Conservation (phyloP, 140 eudicot genomes). For the Ambrosia hybrid region DNA sequence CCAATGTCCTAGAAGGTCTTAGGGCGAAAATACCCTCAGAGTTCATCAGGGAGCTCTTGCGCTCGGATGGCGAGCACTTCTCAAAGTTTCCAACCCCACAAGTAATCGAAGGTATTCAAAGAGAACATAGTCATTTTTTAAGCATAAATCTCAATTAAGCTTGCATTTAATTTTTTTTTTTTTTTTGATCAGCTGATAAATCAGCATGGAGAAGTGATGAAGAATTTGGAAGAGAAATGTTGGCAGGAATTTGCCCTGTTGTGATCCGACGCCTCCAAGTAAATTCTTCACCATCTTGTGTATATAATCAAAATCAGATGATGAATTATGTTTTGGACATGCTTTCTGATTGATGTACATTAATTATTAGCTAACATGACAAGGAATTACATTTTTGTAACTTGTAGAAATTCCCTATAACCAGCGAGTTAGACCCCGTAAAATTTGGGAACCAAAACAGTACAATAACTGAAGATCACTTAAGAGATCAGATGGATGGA, state of each 20-base stretch:
- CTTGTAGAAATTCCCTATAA: constrained; percentile 63
- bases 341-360: not conserved
- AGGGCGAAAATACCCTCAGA: constrained; percentile 44
- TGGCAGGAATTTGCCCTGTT: constrained; percentile 86
- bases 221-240: constrained; percentile 86
- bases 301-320: not conserved
- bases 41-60: constrained; percentile 42
- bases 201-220: constrained; percentile 65
- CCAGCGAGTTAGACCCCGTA: constrained; percentile 45
- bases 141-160: too few relatives aligned
- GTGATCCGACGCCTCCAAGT: constrained; percentile 66
- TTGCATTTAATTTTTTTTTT: not conserved
- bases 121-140: not conserved
- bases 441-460: constrained; percentile 58
- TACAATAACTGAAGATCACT: constrained; percentile 43
- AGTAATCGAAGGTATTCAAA: constrained; percentile 45
- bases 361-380: not conserved
- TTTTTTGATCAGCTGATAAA: constrained; percentile 23
- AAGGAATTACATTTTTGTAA: not conserved
- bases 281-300: constrained; percentile 15
- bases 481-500: constrained; percentile 49
- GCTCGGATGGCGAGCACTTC: constrained; percentile 43
- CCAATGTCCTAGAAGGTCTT: constrained; percentile 28
- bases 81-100: constrained; percentile 52
- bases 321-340: not conserved